Base-by-base conservation (phyloP, 2,329 filamentous ascomycete genomes). In the Phaeosphaeria sp. region DNA sequence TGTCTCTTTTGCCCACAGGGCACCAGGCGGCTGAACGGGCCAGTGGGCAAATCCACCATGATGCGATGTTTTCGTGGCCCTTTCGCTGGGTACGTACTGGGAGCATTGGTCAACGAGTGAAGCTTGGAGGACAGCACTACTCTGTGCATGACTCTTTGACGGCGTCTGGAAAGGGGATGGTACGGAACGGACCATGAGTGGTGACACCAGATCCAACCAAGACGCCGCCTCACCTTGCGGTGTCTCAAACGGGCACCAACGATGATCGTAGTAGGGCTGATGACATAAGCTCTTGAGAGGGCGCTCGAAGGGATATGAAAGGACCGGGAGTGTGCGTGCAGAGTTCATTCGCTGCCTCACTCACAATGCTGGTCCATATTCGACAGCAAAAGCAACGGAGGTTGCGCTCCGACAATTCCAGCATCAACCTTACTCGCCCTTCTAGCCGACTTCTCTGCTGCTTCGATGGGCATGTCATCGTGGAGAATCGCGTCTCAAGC, bases 91-190 rank as follows among this genome's bases (percentile, higher is more conserved):
- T 63, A 61, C 64, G 57, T 64, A 68, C 60, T 53, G 56, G 53
- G 53, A 68, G 66, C 69, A 67, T 59, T 61, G 69, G 59, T 67
- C 66, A 65, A 59, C 56, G 63, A 75, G 71, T 75, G 73, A 75
- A 74, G 73, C 67, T 69, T 59, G 64, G 49, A 45, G 52, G 51
- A 36, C 51, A 64, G 64, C 59, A 59, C 69, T 64, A 67, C 65
- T 59, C 66, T 62, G 61, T 62, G 54, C 22, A 59, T 64, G 61
- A 56, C 60, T 66, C 66, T 58, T 64, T 49, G 56, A 67, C 70
- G 60, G 69, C 68, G 67, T 61, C 69, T 68, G 59, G 69, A 71
- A 64, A 53, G 62, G 67, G 68, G 68, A 47, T 66, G 62, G 63
- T 56, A 63, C 68, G 58, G 64, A 63, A 71, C 62, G 66, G 52